phyloP scores from a whole-genome alignment of 495 filamentous ascomycete genomes.

The Bathelium albidoporum region DNA sequence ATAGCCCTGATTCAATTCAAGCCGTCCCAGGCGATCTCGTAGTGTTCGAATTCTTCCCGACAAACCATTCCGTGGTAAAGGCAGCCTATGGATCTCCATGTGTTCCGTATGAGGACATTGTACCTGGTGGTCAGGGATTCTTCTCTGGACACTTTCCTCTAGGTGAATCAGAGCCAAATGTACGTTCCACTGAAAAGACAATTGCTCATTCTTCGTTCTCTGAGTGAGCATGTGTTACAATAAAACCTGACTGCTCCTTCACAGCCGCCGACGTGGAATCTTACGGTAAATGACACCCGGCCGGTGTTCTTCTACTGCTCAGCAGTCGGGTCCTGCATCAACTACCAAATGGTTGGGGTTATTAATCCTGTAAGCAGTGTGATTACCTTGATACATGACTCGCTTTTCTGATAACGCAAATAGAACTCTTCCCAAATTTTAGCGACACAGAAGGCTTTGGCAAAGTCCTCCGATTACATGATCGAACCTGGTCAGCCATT shows the following conservation, averaged over 20 bases:
- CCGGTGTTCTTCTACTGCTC: slow-evolving; percentile 55
- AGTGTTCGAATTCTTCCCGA: slow-evolving; percentile 49
- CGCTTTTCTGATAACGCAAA: not conserved
- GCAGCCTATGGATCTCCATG: slow-evolving; percentile 47
- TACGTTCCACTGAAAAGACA: not conserved
- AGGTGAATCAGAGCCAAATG: not conserved
- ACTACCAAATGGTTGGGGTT: slow-evolving; percentile 36
- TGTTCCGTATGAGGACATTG: slow-evolving; percentile 45
- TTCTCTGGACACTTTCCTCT: slow-evolving; percentile 6
- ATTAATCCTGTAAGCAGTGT: slow-evolving; percentile 33
- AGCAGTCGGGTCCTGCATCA: slow-evolving; percentile 34
- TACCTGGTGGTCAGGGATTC: slow-evolving; percentile 8
- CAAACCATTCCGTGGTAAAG: slow-evolving; percentile 48
- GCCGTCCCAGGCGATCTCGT: slow-evolving; percentile 27
- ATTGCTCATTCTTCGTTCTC: not conserved
- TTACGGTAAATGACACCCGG: slow-evolving; percentile 46
- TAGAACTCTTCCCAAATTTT: slow-evolving; percentile 26
- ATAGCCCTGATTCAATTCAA: slow-evolving; percentile 4
- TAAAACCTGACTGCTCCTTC: not conserved
- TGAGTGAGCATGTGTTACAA: not conserved
- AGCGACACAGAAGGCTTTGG: slow-evolving; percentile 20
- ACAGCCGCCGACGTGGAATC: slow-evolving; percentile 38
- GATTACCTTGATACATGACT: not conserved
- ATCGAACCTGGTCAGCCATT: slow-evolving; percentile 35
- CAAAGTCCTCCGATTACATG: slow-evolving; percentile 27